Evolutionary conservation across 768 basidiomycete genomes (phyloP).

Genomic region (Cystobasidium tubakii): DNA sequence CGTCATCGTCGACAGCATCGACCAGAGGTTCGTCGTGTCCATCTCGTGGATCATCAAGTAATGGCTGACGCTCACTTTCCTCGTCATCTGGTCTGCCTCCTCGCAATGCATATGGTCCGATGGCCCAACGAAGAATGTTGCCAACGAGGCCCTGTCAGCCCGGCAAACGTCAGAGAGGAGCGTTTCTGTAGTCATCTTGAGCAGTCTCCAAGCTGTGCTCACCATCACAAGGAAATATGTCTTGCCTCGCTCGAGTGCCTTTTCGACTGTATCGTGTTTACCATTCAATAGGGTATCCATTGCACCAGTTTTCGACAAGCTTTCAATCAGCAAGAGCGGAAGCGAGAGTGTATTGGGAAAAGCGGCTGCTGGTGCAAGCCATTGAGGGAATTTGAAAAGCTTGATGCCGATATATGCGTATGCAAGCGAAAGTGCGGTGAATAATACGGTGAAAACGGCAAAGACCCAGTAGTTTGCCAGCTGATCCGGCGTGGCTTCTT

Average conservation of each 20-base stretch:
- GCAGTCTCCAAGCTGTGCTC: too few species aligned
- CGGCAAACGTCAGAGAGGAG: neutral
- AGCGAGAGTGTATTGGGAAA: conserved; percentile 33
- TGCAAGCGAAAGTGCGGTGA: conserved; percentile 17
- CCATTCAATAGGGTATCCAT: conserved; percentile 15
- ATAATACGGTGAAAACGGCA: neutral
- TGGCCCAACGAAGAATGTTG: conserved; percentile 35
- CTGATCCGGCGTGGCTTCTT: conserved; percentile 20
- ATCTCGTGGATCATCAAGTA: neutral
- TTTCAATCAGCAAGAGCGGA: conserved; percentile 27
- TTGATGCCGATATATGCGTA: conserved; percentile 27
- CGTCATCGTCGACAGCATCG: conserved; percentile 4
- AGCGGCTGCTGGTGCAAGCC: conserved; percentile 7
- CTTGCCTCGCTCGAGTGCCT: conserved; percentile 15
- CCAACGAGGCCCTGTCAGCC: conserved; percentile 15
- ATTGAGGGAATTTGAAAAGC: conserved; percentile 21
- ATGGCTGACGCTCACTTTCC: conserved; percentile 7
- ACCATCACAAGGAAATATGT: conserved; percentile 33
- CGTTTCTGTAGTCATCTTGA: neutral
- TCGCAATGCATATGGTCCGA: conserved; percentile 25
- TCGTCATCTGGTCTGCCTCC: neutral
- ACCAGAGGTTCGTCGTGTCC: neutral
- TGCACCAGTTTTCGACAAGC: conserved; percentile 21
- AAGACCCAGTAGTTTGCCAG: conserved; percentile 22
- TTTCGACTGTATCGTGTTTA: conserved; percentile 30